Percentiles rank a stretch among this genome's conserved stretches.
These are phyloP conservation scores for Aureobasidium subglaciale DNA, from an alignment of 2,329 filamentous ascomycete genomes.

Conservation along the genomic window DNA sequence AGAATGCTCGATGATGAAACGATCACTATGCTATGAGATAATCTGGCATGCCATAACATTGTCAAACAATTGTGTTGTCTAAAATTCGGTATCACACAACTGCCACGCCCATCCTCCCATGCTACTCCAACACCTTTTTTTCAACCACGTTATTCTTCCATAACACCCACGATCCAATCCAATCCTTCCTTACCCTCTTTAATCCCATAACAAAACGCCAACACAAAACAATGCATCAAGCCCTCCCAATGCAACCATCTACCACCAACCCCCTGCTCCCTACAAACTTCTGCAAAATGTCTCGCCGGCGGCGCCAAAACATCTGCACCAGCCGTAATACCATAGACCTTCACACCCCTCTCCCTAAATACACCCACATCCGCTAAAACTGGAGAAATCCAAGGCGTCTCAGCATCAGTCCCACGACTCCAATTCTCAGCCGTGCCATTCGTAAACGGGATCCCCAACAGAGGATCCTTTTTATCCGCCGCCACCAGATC, in stretches of 20 bases:
- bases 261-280: slow-evolving; percentile 39
- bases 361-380: slow-evolving; percentile 35
- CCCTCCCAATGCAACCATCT: slow-evolving; percentile 54
- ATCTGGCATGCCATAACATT: no score
- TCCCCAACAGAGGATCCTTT: slow-evolving; percentile 42
- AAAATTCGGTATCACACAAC: no score
- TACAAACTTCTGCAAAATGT: slow-evolving; percentile 41
- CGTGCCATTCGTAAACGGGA: slow-evolving; percentile 34
- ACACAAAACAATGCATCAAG: slow-evolving; percentile 54
- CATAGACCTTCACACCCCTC: slow-evolving; percentile 43
- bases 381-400: slow-evolving; percentile 42
- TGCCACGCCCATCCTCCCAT: no score
- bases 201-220: slow-evolving; percentile 43
- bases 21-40: no score
- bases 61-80: no score
- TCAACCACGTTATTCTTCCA: slow-evolving; percentile 16
- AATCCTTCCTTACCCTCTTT: slow-evolving; percentile 41
- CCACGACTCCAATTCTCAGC: slow-evolving; percentile 38
- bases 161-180: slow-evolving; percentile 39
- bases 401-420: slow-evolving; percentile 37
- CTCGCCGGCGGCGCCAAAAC: slow-evolving; percentile 48
- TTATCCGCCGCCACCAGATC: slow-evolving; percentile 33
- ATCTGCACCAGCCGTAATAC: slow-evolving; percentile 47
- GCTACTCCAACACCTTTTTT: background rate
- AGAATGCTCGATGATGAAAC: no score